A percentile compares a stretch with the other conserved stretches of the same genome.
Conservation (phyloP, 2,329 filamentous ascomycete species). For the Phialocephala sp. region DNA sequence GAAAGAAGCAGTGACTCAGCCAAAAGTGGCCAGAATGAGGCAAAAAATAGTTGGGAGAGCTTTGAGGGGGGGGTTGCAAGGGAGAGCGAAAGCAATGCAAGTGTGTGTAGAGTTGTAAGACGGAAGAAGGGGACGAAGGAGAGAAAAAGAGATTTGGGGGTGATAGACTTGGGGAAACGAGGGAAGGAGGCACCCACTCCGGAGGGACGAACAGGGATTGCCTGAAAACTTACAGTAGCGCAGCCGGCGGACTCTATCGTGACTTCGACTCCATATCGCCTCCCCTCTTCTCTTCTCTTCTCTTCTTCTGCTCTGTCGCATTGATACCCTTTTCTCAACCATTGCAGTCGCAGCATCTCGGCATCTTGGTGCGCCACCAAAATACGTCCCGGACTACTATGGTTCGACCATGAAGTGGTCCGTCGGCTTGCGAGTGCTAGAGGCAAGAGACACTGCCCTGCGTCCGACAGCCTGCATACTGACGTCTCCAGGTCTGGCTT, state of each 20-base stretch:
- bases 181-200: slow-evolving; percentile 9
- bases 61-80: slow-evolving; percentile 1
- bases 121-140: not conserved
- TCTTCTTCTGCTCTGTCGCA: not conserved
- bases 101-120: not conserved
- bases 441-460: slow-evolving; percentile 37
- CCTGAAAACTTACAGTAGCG: not conserved
- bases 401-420: not conserved
- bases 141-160: not conserved
- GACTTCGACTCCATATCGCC: not conserved
- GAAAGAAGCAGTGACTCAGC: not conserved
- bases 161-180: not conserved
- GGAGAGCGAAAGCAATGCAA: slow-evolving; percentile 12
- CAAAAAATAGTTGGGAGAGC: not conserved
- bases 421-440: slow-evolving; percentile 25
- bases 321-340: too few species aligned
- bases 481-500: slow-evolving; percentile 35
- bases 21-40: slow-evolving; percentile 2
- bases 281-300: not conserved
- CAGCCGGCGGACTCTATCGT: not conserved
- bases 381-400: not conserved
- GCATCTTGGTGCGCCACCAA: too few species aligned
- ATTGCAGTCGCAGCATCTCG: not conserved
- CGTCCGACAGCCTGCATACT: slow-evolving; percentile 14
- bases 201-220: not conserved